Conservation (phyloP, 176 grass and related monocot genomes). For the Zoysia pacifica region DNA sequence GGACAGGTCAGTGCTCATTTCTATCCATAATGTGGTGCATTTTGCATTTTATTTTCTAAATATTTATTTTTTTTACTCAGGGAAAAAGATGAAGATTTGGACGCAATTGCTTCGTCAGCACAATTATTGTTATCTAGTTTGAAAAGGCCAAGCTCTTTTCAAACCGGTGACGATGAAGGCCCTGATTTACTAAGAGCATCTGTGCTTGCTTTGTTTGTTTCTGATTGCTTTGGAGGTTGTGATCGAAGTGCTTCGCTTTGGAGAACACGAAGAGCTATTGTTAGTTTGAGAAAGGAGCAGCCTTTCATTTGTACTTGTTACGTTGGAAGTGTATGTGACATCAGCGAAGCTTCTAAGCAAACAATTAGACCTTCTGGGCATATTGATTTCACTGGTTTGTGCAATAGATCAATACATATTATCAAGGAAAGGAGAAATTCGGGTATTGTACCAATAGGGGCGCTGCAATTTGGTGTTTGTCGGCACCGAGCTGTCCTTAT, state of each 20-base stretch:
- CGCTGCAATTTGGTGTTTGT: conserved; percentile 87
- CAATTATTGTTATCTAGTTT: conserved; percentile 81
- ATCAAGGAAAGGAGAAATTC: conserved; percentile 91
- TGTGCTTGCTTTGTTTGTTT: conserved; percentile 93
- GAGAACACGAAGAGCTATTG: conserved; percentile 65
- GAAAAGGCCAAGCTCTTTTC: conserved; percentile 48
- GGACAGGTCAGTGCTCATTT: conserved; percentile 67
- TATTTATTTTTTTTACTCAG: conserved; percentile 48
- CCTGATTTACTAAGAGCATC: conserved; percentile 75
- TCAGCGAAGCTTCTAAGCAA: conserved; percentile 40
- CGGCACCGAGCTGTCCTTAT: conserved; percentile 95
- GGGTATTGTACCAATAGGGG: conserved; percentile 87
- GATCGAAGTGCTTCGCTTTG: conserved; percentile 77
- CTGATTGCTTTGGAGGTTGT: conserved; percentile 96
- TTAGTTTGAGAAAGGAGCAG: conserved; percentile 80
- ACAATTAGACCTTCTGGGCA: conserved; percentile 33
- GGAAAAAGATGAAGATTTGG: conserved; percentile 92
- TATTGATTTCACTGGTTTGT: conserved; percentile 56
- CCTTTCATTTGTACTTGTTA: conserved; percentile 96
- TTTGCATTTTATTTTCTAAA: conserved; percentile 34
- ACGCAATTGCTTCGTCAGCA: conserved; percentile 83
- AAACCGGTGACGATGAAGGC: conserved; percentile 61
- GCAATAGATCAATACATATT: conserved; percentile 70
- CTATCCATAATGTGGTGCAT: conserved; percentile 3
- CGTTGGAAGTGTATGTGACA: conserved; percentile 45